These are phyloP conservation scores for Hymenoscyphus infarciens DNA, from an alignment of 2,329 filamentous ascomycete genomes.

Conservation along the genomic window DNA sequence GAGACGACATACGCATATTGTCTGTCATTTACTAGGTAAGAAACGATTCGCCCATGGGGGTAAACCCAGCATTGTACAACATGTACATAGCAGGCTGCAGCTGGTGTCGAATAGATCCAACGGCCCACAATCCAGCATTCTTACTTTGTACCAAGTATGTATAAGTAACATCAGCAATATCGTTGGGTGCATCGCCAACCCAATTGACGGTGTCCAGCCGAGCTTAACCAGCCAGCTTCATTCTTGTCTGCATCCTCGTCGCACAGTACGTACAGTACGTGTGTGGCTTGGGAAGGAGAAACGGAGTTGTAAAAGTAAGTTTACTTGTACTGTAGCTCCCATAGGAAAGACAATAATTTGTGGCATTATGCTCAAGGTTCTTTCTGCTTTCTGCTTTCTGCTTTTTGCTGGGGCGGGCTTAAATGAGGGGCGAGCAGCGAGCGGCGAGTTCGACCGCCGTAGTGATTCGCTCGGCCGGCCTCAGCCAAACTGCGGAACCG, in stretches of 20 bases:
- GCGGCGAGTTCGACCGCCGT: slow-evolving; percentile 11
- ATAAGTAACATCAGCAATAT: slow-evolving; percentile 5
- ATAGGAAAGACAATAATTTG: background rate
- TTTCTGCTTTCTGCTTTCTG: too few relatives aligned
- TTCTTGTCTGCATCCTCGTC: background rate
- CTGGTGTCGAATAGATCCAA: slow-evolving; percentile 2
- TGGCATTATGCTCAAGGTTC: slow-evolving; percentile 3
- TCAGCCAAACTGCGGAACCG: slow-evolving; percentile 15
- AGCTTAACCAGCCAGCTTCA: background rate
- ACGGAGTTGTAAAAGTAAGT: background rate
- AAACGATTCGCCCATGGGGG: background rate
- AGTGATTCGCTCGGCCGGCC: slow-evolving; percentile 11
- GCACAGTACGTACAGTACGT: too few relatives aligned
- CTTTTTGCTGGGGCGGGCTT: background rate
- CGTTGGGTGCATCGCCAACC: background rate
- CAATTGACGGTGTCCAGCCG: background rate
- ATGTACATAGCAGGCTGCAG: background rate
- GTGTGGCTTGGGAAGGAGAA: background rate
- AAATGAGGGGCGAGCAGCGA: slow-evolving; percentile 1
- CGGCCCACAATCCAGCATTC: background rate
- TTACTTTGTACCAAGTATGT: too few relatives aligned
- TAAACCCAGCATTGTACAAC: background rate
- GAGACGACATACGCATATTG: background rate
- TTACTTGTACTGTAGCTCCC: too few relatives aligned
- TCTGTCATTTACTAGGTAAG: background rate